Evolutionary conservation across 1,284 basidiomycete species (phyloP), one percentile per base, ranked within the genome.

Genomic region (Ceratobasidium papillatum): DNA sequence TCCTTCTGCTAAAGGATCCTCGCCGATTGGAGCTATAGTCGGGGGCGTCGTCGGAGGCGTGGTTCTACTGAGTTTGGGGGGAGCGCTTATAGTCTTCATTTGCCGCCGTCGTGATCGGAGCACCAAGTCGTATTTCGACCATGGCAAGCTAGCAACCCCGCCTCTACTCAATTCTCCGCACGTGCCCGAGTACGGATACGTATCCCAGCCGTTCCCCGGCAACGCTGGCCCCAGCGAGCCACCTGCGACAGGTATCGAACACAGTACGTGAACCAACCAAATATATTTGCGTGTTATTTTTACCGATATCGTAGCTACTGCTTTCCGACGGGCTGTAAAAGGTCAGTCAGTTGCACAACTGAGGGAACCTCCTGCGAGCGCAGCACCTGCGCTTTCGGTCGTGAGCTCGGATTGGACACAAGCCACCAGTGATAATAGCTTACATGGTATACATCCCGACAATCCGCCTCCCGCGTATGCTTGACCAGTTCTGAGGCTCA

Each of bases 11-110:
- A 54, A 32, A n/a, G 52, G 38, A 56, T 69, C 34, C 38, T 25
- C 54, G 49, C 38, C 45, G 7, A 43, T 64, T 19, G 62, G 62
- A 8, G 45, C 45, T 12, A 45, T 49, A 49, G 45, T 51, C 17
- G 62, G 62, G 3, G 45, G 27, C 4, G 30, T 43, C n/a, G 27
- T 64, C 34, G 62, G 62, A n/a, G 62, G 62, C 14, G 30, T 64
- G 19, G 27, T 27, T 22, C 47, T 64, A 9, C 12, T 64, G 2
- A 22, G 32, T 30, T 27, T 30, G 19, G 27, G 12, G 19, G 38
- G 61, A 8, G 25, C 45, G 2, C 2, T 63, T 5, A 22, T 25
- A n/a, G 49, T 32, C 17, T 34, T 12, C 14, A 30, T 32, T 2
- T 27, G 62, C 1, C 62, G 62, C 19, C 62, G 45, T 19, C 45